Percentiles rank a stretch among this genome's conserved stretches.
Conservation (phyloP, 306 rosid species). For the Pyrus bretschneideri region DNA sequence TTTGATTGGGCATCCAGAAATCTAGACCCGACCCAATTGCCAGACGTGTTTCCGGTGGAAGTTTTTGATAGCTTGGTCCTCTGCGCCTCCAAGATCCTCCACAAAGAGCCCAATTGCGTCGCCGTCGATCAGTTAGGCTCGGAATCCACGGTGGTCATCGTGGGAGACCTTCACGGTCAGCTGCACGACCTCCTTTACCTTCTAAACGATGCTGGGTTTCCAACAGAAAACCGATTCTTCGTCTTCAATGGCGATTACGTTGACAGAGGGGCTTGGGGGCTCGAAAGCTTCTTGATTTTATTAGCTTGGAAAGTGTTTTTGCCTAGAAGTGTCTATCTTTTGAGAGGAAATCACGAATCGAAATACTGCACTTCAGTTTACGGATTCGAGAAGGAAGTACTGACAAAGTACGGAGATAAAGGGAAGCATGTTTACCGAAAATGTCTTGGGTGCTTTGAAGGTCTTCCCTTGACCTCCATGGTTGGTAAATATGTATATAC, state of each 20-base stretch:
- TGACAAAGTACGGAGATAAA: constrained; percentile 63
- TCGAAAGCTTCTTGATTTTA: constrained; percentile 64
- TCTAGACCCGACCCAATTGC: constrained; percentile 45
- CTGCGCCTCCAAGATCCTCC: constrained; percentile 68
- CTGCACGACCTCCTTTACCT: constrained; percentile 70
- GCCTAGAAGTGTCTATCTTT: constrained; percentile 54
- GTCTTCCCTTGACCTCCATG: constrained; percentile 77
- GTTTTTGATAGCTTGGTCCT: constrained; percentile 64
- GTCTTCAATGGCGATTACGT: constrained; percentile 88
- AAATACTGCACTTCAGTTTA: constrained; percentile 88
- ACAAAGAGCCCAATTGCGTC: constrained; percentile 75
- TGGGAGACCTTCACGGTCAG: constrained; percentile 84
- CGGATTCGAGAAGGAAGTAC: constrained; percentile 80
- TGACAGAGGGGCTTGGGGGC: constrained; percentile 93
- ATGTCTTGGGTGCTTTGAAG: constrained; percentile 91
- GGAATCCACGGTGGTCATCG: constrained; percentile 33
- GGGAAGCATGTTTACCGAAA: constrained; percentile 84
- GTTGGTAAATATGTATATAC: constrained; percentile 71
- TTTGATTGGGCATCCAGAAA: constrained; percentile 75
- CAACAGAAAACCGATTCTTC: constrained; percentile 46
- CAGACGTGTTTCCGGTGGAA: constrained; percentile 51
- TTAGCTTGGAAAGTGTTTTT: constrained; percentile 75
- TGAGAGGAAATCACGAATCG: constrained; percentile 87
- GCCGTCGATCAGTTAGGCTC: constrained; percentile 31
- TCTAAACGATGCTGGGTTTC: constrained; percentile 56